phyloP scores from a whole-genome alignment of 257 asterid genomes.

The Cruciata laevipes region DNA sequence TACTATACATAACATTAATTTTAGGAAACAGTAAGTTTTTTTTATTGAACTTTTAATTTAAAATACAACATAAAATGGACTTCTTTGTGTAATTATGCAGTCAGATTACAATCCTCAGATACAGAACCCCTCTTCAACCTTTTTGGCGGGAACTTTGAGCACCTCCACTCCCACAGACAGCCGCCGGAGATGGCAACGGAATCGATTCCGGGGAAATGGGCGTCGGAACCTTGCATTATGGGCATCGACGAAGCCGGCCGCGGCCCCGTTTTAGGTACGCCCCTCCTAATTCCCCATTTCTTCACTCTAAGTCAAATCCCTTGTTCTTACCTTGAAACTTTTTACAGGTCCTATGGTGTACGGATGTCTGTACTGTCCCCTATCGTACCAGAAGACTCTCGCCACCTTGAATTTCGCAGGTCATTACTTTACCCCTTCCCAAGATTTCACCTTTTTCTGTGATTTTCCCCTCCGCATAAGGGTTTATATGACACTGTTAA shows the following conservation, averaged over 20 bases:
- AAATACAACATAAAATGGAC: too few relatives aligned
- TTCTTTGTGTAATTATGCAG: too few relatives aligned
- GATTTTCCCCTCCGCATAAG: neutral
- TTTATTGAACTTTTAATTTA: too few relatives aligned
- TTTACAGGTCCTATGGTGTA: conserved; percentile 95
- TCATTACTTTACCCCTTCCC: conserved; percentile 7
- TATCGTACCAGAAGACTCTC: conserved; percentile 68
- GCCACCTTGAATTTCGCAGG: conserved; percentile 90
- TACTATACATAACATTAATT: too few relatives aligned
- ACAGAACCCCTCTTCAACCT: neutral
- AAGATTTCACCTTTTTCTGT: neutral
- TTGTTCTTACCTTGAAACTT: neutral
- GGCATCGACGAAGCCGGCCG: conserved; percentile 99
- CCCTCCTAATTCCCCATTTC: neutral
- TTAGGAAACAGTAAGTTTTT: too few relatives aligned
- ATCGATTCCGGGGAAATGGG: conserved; percentile 57
- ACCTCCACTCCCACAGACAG: conserved; percentile 1
- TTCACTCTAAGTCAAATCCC: neutral
- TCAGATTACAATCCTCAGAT: too few relatives aligned
- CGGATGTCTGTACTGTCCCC: conserved; percentile 83
- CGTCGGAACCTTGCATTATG: conserved; percentile 83
- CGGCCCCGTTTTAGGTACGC: conserved; percentile 87
- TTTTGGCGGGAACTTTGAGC: conserved; percentile 35
- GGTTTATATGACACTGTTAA: neutral
- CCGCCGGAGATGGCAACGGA: conserved; percentile 41